Evolutionary conservation across 2,329 filamentous ascomycete genomes (phyloP).

Genomic region (Pseudodiploospora longispora): DNA sequence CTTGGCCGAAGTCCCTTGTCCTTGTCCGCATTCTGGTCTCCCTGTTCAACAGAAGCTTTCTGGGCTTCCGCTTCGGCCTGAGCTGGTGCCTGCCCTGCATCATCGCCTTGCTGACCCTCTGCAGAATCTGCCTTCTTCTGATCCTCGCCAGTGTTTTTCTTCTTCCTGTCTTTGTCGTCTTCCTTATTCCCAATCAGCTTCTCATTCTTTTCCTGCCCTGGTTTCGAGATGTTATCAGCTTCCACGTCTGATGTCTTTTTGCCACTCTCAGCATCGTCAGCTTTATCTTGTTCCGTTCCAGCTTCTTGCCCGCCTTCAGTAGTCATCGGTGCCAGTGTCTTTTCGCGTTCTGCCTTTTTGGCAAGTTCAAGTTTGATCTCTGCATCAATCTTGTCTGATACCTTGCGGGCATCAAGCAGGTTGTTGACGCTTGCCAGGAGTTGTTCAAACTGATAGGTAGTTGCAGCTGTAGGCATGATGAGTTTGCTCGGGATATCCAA

Average conservation of each 20-base stretch:
- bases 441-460: slow-evolving; percentile 63
- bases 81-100: slow-evolving; percentile 2
- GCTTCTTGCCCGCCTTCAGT: background rate
- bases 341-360: slow-evolving; percentile 47
- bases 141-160: slow-evolving; percentile 14
- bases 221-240: slow-evolving; percentile 5
- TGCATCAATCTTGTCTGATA: slow-evolving; percentile 65
- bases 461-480: slow-evolving; percentile 64
- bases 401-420: slow-evolving; percentile 65
- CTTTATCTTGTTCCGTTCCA: slow-evolving; percentile 2
- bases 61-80: slow-evolving; percentile 1
- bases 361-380: slow-evolving; percentile 57
- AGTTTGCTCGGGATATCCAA: slow-evolving; percentile 63
- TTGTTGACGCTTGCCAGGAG: slow-evolving; percentile 60
- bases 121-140: slow-evolving; percentile 8
- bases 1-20: slow-evolving; percentile 25
- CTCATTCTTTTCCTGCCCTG: slow-evolving; percentile 7
- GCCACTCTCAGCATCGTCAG: slow-evolving; percentile 10
- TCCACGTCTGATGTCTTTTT: slow-evolving; percentile 6
- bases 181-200: slow-evolving; percentile 12
- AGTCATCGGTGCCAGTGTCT: slow-evolving; percentile 16
- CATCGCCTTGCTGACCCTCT: slow-evolving; percentile 13
- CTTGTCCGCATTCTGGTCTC: slow-evolving; percentile 17
- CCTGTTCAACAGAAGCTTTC: slow-evolving; percentile 22
- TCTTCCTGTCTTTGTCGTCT: slow-evolving; percentile 10